phyloP scores from a whole-genome alignment of 352 stramenopile species.

The Pythium catenulatum region DNA sequence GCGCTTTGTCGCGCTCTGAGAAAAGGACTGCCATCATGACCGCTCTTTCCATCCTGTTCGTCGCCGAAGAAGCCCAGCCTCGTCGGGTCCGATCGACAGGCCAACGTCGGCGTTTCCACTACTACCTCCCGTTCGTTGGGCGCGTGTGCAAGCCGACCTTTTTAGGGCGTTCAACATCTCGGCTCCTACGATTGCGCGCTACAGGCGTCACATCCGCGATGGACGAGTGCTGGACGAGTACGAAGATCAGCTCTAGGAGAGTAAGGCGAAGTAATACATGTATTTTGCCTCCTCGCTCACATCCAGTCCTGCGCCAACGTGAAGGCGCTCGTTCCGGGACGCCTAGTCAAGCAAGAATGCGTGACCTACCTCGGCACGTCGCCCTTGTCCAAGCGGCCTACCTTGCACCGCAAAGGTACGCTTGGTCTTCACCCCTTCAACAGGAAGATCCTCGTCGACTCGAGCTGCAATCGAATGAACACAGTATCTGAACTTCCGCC shows the following conservation, averaged over 20 bases:
- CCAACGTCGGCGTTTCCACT: slow-evolving; percentile 8
- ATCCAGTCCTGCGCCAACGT: no score
- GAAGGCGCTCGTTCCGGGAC: no score
- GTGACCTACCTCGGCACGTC: background rate
- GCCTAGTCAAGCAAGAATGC: background rate
- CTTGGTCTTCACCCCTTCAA: background rate
- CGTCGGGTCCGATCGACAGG: background rate
- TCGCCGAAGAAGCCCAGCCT: background rate
- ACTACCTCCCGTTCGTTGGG: slow-evolving; percentile 29
- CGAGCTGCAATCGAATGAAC: slow-evolving; percentile 9
- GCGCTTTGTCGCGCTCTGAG: background rate
- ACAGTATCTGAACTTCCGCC: slow-evolving; percentile 16
- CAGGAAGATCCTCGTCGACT: background rate
- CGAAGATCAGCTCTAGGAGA: slow-evolving; percentile 24
- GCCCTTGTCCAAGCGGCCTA: background rate
- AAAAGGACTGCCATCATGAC: slow-evolving; percentile 15
- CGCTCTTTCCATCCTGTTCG: background rate
- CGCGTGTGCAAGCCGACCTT: slow-evolving; percentile 32
- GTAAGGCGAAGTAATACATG: background rate
- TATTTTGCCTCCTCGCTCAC: no score
- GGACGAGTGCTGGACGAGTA: background rate
- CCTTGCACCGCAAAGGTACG: background rate
- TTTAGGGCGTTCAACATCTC: slow-evolving; percentile 4
- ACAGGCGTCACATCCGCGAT: background rate
- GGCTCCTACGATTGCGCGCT: background rate